Conservation (phyloP, 1,284 basidiomycete species). For the Meripilus lineatus region DNA sequence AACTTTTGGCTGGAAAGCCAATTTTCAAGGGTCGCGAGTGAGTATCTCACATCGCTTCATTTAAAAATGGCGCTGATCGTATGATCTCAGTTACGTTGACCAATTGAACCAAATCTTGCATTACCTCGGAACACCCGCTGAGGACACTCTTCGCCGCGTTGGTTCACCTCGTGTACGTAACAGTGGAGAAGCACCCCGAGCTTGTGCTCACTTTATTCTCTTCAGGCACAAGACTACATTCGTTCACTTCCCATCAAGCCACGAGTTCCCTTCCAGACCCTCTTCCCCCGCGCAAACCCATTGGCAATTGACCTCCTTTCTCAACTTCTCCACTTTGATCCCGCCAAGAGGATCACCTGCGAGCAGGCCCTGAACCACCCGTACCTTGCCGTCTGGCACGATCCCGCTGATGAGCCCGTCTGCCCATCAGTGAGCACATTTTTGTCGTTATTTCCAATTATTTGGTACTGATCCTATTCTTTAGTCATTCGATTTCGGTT, state of each 20-base stretch:
- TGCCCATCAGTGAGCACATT: slow-evolving; percentile 36
- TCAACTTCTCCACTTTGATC: slow-evolving; percentile 94
- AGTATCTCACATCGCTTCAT: slow-evolving; percentile 22
- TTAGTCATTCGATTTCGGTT: slow-evolving; percentile 95
- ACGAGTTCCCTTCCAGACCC: slow-evolving; percentile 83
- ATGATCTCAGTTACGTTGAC: slow-evolving; percentile 77
- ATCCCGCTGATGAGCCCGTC: slow-evolving; percentile 85
- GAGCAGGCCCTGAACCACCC: slow-evolving; percentile 95
- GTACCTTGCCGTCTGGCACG: slow-evolving; percentile 92
- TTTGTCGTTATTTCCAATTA: background rate
- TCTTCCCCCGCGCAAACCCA: slow-evolving; percentile 93
- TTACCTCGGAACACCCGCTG: slow-evolving; percentile 94
- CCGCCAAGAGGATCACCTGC: slow-evolving; percentile 92
- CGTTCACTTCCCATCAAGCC: slow-evolving; percentile 96
- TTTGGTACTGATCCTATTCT: background rate
- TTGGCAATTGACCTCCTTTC: slow-evolving; percentile 90
- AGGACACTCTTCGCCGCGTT: slow-evolving; percentile 92
- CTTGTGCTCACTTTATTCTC: background rate
- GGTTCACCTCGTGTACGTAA: slow-evolving; percentile 78
- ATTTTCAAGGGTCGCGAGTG: slow-evolving; percentile 98
- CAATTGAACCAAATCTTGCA: slow-evolving; percentile 99
- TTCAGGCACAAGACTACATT: slow-evolving; percentile 94
- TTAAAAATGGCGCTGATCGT: slow-evolving; percentile 2
- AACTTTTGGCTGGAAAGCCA: slow-evolving; percentile 93
- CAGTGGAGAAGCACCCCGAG: slow-evolving; percentile 4